phyloP scores from a whole-genome alignment of 2,329 filamentous ascomycete genomes.

The Alternaria postmessia region DNA sequence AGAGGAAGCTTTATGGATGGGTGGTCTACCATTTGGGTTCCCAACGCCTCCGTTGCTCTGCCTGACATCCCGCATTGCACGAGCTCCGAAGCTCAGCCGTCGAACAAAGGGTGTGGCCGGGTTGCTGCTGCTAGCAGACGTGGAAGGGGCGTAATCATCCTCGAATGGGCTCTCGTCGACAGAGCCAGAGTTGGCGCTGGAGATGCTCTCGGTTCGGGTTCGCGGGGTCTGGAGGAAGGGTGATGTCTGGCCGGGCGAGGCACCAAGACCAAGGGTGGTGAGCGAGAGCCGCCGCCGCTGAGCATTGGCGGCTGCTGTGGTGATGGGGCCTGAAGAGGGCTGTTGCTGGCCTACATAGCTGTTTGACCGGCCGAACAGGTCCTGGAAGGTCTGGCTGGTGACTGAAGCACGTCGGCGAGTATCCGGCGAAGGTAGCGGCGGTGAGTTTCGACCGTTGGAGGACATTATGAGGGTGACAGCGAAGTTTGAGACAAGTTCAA shows the following conservation, averaged over 20 bases:
- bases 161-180: conserved; percentile 61
- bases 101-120: conserved; percentile 80
- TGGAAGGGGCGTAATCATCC: conserved; percentile 63
- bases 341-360: conserved; percentile 45
- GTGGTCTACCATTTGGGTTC: conserved; percentile 70
- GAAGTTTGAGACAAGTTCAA: conserved; percentile 2
- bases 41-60: conserved; percentile 58
- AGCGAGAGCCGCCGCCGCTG: conserved; percentile 60
- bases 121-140: conserved; percentile 64
- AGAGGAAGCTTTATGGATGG: conserved; percentile 60
- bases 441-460: conserved; percentile 52
- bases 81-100: conserved; percentile 88
- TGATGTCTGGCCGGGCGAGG: conserved; percentile 54
- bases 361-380: conserved; percentile 55
- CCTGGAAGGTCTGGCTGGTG: conserved; percentile 58
- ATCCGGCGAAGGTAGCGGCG: conserved; percentile 48
- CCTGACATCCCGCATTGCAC: conserved; percentile 76
- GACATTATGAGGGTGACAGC: conserved; percentile 37
- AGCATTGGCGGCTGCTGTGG: conserved; percentile 58
- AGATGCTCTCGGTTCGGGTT: conserved; percentile 57
- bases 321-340: conserved; percentile 56
- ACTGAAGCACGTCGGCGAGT: conserved; percentile 57
- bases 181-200: conserved; percentile 56
- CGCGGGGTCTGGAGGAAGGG: conserved; percentile 52
- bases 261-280: conserved; percentile 58